Evolutionary conservation across 345 rosid genomes (phyloP), one percentile per base, ranked within the genome.

Genomic region (Camelina sativa): DNA sequence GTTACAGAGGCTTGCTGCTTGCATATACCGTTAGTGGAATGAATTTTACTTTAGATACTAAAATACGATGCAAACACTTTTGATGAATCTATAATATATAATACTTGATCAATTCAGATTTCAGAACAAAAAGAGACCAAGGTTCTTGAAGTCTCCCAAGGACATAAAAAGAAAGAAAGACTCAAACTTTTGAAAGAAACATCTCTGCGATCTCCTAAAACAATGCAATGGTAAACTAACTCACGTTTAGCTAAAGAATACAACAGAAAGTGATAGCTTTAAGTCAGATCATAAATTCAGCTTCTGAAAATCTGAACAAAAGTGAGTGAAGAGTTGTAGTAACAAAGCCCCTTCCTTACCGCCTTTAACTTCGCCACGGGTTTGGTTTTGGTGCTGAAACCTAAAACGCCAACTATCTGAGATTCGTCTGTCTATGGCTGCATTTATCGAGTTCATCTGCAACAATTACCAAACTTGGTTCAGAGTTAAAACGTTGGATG

Each of bases 361-460:
- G 56, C 76, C 71, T 25, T 20, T 20, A 46, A 61, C 64, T 70
- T 76, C 19, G 6, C 23, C 17, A 3, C 72, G 1, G 23, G 19
- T 30, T 35, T 25, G 41, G 51, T 46, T 28, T 44, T 62, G 65
- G 65, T 16, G 40, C 32, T 15, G n/a, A 47, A 16, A 20, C 67
- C 83, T 90, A 90, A 77, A 95, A 86, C 12, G 97, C 82, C 99
- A 95, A 80, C 98, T 86, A 84, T 88, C 97, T 43, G 91, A 84
- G 84, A 92, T 95, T 78, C 98, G 83, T 82, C 89, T 83, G 86
- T 95, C 99, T 81, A 95, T 95, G 35, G 99, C 98, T 32, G 92
- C 97, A 74, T 95, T 96, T 15, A 95, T 85, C 25, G 99, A 95
- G 85, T 91, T 95, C 99, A 95, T 95, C 99, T 95, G 93, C 77